A percentile compares a stretch with the other conserved stretches of the same genome.
phyloP scores from a whole-genome alignment of 768 basidiomycete genomes.

The Serendipita indica region DNA sequence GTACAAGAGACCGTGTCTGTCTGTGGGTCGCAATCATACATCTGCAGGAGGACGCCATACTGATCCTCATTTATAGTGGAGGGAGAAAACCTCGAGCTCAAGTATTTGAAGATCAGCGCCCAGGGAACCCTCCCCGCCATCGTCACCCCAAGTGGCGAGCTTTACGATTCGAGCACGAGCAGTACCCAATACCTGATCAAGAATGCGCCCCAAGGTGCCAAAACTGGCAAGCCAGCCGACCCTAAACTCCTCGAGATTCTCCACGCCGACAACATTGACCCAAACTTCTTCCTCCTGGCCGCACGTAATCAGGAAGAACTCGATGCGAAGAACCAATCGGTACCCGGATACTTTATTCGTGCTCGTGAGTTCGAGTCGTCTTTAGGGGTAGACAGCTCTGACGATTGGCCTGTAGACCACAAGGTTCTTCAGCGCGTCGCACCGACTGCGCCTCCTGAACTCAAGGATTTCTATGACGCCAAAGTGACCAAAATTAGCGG shows the following conservation, averaged over 20 bases:
- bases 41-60: not conserved
- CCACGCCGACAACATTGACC: slow-evolving; percentile 34
- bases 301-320: slow-evolving; percentile 33
- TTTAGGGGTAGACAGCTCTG: not conserved
- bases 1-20: slow-evolving; percentile 25
- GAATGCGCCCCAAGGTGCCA: slow-evolving; percentile 26
- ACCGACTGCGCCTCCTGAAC: slow-evolving; percentile 22
- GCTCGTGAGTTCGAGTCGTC: slow-evolving; percentile 25
- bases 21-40: not conserved
- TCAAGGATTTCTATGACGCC: slow-evolving; percentile 31
- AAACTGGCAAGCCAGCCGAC: slow-evolving; percentile 23
- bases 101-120: slow-evolving; percentile 33
- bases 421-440: slow-evolving; percentile 27
- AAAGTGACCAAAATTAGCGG: slow-evolving; percentile 29
- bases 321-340: slow-evolving; percentile 22
- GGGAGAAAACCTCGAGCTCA: slow-evolving; percentile 35
- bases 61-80: slow-evolving; percentile 17
- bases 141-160: slow-evolving; percentile 22
- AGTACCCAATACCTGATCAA: slow-evolving; percentile 30
- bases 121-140: slow-evolving; percentile 32
- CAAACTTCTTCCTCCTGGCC: slow-evolving; percentile 35
- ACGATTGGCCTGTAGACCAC: slow-evolving; percentile 25
- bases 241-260: slow-evolving; percentile 25
- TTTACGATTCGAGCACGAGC: slow-evolving; percentile 28
- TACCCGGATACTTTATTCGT: slow-evolving; percentile 25